Base-by-base conservation (phyloP, 1,284 basidiomycete species). In the Irpex lacteus region DNA sequence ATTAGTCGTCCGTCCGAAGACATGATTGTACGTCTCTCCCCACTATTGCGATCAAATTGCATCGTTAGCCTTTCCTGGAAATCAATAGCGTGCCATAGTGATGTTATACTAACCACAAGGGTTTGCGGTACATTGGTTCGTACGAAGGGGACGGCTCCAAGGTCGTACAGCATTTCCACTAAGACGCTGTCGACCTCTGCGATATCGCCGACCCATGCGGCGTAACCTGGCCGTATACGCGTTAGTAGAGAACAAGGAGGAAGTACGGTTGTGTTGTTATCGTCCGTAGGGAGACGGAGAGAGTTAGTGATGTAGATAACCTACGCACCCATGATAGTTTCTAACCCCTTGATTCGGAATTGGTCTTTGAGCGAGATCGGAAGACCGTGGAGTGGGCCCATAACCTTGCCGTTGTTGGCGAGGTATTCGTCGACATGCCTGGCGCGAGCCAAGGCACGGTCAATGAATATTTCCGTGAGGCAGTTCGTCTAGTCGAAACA, bases 1-100 rank as follows among this genome's bases (percentile, higher is more conserved):
- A 71, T 96, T 94, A 34, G 78, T 79, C 0, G 92, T 88, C 5
- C 82, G 78, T 0, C 92, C 93, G 79, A 89, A 96, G 15, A 80
- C 74, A 55, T 76, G 69, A 64, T 79, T 80, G 69, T 72, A 76
- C 18, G 78, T 79, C 65, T 80, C 79, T 47, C 74, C 75, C 77
- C 78, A 80, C 78, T 78, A 61, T 44, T 44, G 40, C 5, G 5
- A 44, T 32, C 54, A 59, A 38, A 63, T 21, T 36, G 19, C n/a
- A 19, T 32, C 19, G 47, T 56, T 44, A 60, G 60, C 21, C 18
- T 47, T 26, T 36, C 49, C 34, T 21, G 21, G 21, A 34, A 11
- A 26, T 36, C n/a, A 60, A 47, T 49, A 26, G 11, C 26, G 11
- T 4, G 49, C 53, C 66, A 54, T 36, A 58, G 5, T 49, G 7